Evolutionary conservation across 306 rosid species (phyloP), one percentile per base, ranked within the genome.

Genomic region (Fragaria vesca): DNA sequence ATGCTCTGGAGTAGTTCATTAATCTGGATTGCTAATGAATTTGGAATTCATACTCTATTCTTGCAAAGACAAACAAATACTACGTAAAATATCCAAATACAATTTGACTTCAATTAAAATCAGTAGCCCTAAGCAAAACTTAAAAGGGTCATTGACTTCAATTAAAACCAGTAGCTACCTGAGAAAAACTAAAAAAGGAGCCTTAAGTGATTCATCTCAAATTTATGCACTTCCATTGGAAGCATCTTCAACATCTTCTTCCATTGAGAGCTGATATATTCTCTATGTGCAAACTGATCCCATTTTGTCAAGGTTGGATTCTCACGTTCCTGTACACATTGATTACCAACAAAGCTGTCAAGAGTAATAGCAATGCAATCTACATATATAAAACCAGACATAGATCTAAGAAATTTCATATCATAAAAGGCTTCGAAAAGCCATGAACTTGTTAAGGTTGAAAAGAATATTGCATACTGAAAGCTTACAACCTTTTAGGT

Each of bases 261-360:
- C 99, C 99, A 96, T 96, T 61, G 99, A 96, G 83, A 96, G 99
- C 81, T 91, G 67, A 93, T 96, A 85, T 96, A 96, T 86, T 96
- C 99, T 85, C 99, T 91, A 84, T 96, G 99, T 13, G 99, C 99
- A 86, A 93, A 96, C 69, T 98, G 99, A 77, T 96, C 99, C 99
- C 99, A 96, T 73, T 96, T 98, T 47, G 99, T 96, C 96, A 93
- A 85, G 43, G 98, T 91, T 78, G 99, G 99, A 87, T 96, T 96
- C 86, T 96, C 99, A 18, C 99, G 99, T 82, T 96, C 97, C 99
- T 96, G 90, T 86, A 82, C 85, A 85, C 71, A 79, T 42, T 69
- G 71, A 67, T 67, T 24, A 70, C 43, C 28, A 60, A 69, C 77
- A 73, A 83, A 75, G 78, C 68, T 75, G 67, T 89, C 77, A 75